Base-by-base conservation (phyloP, 441 rosid species). In the Euphorbia schlechtendalii region DNA sequence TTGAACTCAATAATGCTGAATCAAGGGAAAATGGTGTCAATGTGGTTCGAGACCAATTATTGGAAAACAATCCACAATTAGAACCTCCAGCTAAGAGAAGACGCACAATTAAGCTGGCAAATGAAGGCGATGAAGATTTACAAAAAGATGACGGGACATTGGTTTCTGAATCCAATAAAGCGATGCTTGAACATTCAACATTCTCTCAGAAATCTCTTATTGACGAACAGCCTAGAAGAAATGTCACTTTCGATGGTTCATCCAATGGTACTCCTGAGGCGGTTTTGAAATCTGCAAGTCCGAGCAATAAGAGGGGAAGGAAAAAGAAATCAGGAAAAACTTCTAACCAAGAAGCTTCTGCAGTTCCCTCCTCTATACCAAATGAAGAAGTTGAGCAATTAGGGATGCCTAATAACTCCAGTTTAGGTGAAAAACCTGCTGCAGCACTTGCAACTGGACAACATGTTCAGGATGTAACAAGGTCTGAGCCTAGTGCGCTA, bases 11-110 rank as follows among this genome's bases (percentile, higher is more conserved):
- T 52, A 66, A 15, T 59, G 49, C 65, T 60, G 41, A 66, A 38
- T 65, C 21, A 22, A 57, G 38, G 65, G 62, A 64, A 25, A 59
- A 25, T 57, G 18, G 46, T 46, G 48, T 45, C 12, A 17, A 55
- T 55, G 64, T 54, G 18, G 66, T 59, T 32, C 43, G 20, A 25
- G 32, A n/a, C 48, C 61, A 28, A 36, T 66, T 63, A 38, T 10
- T 61, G 34, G 70, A 71, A 56, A 74, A 72, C 46, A n/a, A 59
- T 67, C 65, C 62, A 20, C 59, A 59, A 55, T 48, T 65, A 41
- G 52, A 63, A 65, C 68, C 62, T 63, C 24, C 64, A 28, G 69
- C 67, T 15, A 78, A 71, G 73, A 78, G 68, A 67, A 73, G 64
- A 56, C 68, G 43, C 20, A 73, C 65, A 70, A 52, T 36, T 15